Conservation (phyloP, 1,284 basidiomycete genomes). For the Malassezia japonica region DNA sequence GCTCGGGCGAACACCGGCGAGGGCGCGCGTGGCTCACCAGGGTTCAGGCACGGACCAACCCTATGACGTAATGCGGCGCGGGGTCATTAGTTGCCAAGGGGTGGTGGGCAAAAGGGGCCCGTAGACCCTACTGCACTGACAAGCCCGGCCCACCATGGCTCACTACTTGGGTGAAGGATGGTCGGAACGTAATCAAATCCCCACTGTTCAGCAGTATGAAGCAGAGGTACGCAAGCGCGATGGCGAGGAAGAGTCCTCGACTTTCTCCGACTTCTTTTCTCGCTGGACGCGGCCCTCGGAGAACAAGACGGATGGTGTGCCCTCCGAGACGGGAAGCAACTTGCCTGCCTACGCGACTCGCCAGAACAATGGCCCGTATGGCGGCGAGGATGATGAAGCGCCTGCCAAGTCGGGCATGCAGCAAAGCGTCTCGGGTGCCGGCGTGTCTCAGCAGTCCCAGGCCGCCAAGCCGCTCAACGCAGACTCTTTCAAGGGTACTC, state of each 20-base stretch:
- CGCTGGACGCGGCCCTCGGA: background rate
- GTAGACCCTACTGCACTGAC: too few relatives aligned
- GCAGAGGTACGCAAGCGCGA: background rate
- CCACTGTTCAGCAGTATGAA: constrained; percentile 31
- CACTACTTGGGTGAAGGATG: constrained; percentile 34
- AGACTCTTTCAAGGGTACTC: too few relatives aligned
- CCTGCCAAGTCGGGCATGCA: too few relatives aligned
- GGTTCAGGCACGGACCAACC: background rate
- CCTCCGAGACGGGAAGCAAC: background rate
- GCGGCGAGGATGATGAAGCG: background rate
- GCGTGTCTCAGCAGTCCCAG: too few relatives aligned
- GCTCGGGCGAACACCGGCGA: too few relatives aligned
- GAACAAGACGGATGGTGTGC: background rate
- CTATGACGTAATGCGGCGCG: background rate
- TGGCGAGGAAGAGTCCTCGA: background rate
- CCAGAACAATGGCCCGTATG: background rate
- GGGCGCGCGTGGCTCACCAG: too few relatives aligned
- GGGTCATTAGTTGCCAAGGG: background rate
- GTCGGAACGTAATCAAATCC: constrained; percentile 34
- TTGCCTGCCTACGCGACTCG: background rate
- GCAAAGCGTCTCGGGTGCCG: too few relatives aligned
- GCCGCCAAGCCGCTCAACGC: too few relatives aligned
- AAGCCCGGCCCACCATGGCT: constrained; percentile 20
- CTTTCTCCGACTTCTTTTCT: background rate
- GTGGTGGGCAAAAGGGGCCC: background rate